A percentile compares a stretch with the other conserved stretches of the same genome.
Conservation (phyloP, 1,284 basidiomycete species). For the Irpex lacteus region DNA sequence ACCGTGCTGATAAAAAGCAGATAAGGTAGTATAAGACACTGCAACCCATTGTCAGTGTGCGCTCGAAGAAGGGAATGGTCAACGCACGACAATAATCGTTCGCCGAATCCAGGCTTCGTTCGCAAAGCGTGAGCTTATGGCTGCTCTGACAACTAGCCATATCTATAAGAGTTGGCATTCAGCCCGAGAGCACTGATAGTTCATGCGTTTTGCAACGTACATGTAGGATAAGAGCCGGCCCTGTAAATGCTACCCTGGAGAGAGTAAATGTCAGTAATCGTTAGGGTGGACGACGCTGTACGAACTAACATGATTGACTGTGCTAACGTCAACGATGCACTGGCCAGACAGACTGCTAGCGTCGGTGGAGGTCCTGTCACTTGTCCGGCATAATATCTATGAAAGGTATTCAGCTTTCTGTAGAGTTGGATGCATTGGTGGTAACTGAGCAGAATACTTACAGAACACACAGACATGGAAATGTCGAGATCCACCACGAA, state of each 20-base stretch:
- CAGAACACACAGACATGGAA: conserved; percentile 18
- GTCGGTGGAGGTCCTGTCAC: conserved; percentile 13
- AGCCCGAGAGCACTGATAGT: neutral
- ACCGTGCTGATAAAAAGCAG: conserved; percentile 6
- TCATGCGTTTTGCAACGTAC: conserved; percentile 11
- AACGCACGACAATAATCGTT: conserved; percentile 10
- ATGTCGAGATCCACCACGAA: conserved; percentile 21
- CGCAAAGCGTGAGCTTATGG: conserved; percentile 6
- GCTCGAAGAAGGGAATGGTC: neutral
- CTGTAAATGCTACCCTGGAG: conserved; percentile 16
- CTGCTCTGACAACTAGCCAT: conserved; percentile 15
- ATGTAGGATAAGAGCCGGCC: conserved; percentile 17
- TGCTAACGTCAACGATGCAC: conserved; percentile 14
- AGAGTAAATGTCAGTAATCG: neutral
- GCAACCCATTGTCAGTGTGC: neutral
- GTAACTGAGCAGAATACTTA: neutral
- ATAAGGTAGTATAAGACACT: conserved; percentile 14
- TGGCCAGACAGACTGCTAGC: conserved; percentile 12
- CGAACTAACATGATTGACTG: conserved; percentile 14
- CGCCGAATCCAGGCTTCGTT: conserved; percentile 2
- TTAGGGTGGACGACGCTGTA: neutral
- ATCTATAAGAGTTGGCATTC: conserved; percentile 3
- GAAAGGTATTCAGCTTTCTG: neutral
- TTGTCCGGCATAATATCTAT: conserved; percentile 14
- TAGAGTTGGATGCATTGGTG: neutral